These are phyloP conservation scores for Dothistroma pini DNA, from an alignment of 2,329 filamentous ascomycete species.

Conservation along the genomic window DNA sequence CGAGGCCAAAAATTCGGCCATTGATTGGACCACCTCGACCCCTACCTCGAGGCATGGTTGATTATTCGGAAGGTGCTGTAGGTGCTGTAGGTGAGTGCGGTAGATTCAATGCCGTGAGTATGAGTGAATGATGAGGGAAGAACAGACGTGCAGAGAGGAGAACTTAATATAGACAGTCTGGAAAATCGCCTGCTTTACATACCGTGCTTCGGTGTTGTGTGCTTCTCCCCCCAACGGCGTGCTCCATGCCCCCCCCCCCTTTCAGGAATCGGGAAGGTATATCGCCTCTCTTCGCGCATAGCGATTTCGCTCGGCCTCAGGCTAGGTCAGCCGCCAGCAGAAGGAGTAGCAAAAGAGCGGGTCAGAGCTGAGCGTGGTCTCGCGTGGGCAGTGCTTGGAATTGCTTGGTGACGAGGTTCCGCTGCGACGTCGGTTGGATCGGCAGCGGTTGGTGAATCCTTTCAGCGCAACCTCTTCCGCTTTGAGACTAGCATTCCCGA, in stretches of 20 bases:
- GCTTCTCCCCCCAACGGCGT: background rate
- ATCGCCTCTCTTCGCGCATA: background rate
- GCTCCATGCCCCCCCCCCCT: background rate
- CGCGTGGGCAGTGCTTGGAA: background rate
- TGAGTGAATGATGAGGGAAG: background rate
- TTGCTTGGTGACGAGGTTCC: background rate
- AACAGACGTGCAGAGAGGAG: background rate
- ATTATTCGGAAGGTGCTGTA: background rate
- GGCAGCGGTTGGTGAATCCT: background rate
- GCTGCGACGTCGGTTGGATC: background rate
- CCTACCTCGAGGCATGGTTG: too few relatives aligned
- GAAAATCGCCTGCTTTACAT: background rate
- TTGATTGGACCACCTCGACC: slow-evolving; percentile 4
- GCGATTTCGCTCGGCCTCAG: background rate
- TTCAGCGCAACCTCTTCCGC: background rate
- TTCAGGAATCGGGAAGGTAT: background rate
- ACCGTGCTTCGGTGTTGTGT: background rate
- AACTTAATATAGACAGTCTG: background rate
- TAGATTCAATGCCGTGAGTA: background rate
- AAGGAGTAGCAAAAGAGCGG: background rate
- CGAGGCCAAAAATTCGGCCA: slow-evolving; percentile 7
- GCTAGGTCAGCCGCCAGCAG: background rate
- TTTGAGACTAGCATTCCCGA: background rate
- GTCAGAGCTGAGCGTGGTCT: background rate
- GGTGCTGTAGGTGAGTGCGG: background rate